Percentiles rank a stretch among this genome's conserved stretches.
Conservation (phyloP, 306 rosid genomes). For the Sechiopsis laciniata region DNA sequence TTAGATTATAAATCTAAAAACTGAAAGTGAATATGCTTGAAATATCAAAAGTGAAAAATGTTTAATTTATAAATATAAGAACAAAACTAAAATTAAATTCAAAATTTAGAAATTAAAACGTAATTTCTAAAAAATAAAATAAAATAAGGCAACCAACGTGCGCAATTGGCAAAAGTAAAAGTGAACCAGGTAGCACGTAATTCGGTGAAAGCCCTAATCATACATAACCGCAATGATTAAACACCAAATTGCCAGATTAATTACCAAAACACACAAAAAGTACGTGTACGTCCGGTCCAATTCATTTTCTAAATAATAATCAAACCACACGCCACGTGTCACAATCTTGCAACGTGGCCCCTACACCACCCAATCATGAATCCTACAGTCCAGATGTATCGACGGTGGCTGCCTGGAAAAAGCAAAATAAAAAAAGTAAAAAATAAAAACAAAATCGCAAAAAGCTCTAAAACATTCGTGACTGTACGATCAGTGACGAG, state of each 20-base stretch:
- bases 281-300: conserved; percentile 10
- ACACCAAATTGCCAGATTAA: neutral
- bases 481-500: neutral
- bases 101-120: no score
- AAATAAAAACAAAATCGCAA: neutral
- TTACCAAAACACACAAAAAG: neutral
- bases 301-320: neutral
- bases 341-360: neutral
- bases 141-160: neutral
- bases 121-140: no score
- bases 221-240: neutral
- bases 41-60: no score
- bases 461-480: neutral
- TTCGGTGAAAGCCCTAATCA: conserved; percentile 2
- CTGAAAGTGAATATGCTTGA: no score
- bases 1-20: no score
- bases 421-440: neutral
- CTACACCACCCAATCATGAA: conserved; percentile 10
- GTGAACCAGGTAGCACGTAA: neutral
- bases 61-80: no score
- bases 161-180: conserved; percentile 7
- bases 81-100: no score
- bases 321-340: conserved; percentile 5
- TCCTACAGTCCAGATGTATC: conserved; percentile 2
- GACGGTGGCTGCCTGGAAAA: conserved; percentile 20